Evolutionary conservation across 805 yeast genomes (phyloP).

Genomic region (Hanseniaspora valbyensis): DNA sequence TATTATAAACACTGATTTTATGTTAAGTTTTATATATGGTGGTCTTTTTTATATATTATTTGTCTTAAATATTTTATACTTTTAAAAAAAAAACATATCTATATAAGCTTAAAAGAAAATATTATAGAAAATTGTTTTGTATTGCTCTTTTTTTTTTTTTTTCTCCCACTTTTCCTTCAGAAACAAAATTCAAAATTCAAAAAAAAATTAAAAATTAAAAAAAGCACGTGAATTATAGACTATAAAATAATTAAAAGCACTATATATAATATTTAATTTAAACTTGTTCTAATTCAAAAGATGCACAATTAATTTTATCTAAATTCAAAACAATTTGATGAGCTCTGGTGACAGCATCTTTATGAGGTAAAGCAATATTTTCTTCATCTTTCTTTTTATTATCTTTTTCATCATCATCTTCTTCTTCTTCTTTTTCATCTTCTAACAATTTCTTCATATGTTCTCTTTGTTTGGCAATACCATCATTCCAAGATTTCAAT

Average conservation of each 20-base stretch:
- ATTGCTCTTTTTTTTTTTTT: too few relatives aligned
- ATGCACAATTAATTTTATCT: constrained; percentile 12
- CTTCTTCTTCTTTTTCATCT: constrained; percentile 15
- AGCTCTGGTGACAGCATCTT: constrained; percentile 22
- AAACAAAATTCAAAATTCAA: too few relatives aligned
- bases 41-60: too few relatives aligned
- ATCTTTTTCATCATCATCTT: constrained; percentile 12
- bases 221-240: background rate
- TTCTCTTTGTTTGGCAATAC: constrained; percentile 20
- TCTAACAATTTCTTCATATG: constrained; percentile 23
- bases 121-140: too few relatives aligned
- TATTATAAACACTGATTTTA: too few relatives aligned
- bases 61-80: too few relatives aligned
- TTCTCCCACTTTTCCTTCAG: too few relatives aligned
- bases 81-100: too few relatives aligned
- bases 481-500: constrained; percentile 24
- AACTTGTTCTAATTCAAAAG: constrained; percentile 6
- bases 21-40: too few relatives aligned
- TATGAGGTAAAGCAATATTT: constrained; percentile 21
- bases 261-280: background rate
- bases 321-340: constrained; percentile 18
- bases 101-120: too few relatives aligned
- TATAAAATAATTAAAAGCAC: background rate
- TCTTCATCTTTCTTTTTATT: constrained; percentile 6
- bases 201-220: background rate